Base-by-base conservation (phyloP, 2,329 filamentous ascomycete genomes). In the Tolypocladium pustulatum region DNA sequence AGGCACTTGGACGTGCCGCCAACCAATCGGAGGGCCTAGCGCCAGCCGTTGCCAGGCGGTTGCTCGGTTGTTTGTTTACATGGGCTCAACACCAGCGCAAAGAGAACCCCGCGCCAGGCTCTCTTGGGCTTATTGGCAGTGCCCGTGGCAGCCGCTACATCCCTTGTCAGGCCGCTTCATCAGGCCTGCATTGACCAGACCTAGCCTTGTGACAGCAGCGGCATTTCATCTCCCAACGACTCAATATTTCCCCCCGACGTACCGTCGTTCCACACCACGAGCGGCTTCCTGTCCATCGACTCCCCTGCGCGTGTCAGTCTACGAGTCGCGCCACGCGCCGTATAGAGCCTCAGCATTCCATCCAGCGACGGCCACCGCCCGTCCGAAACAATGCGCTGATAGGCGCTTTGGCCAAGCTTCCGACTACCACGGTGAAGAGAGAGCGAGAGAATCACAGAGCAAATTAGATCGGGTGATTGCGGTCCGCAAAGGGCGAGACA, bases 21-120 rank as follows among this genome's bases (percentile, higher is more conserved):
- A 40, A 54, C 68, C 65, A 71, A 71, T 69, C 49, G 59, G 59
- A 52, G 25, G 41, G 46, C 46, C 38, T 27, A 25, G 49, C 30
- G 15, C 20, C 30, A 27, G 30, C 61, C 66, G 69, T 71, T 71
- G 69, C 69, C 70, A 64, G 66, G 69, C 63, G 60, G 69, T 69
- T 68, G 65, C 62, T 62, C 62, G 60, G 63, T 66, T 69, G 69
- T 71, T 71, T 71, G 68, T 71, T 71, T 71, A 71, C 68, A 55
- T 15, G 15, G 40, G 27, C 13, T 38, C 55, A 27, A 27, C 53
- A 37, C 53, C 53, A 32, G 46, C 30, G 25, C 25, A n/a, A 4
- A 34, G 30, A 17, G 54, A 43, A 56, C 54, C 54, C 54, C 54
- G 54, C 54, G 54, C 54, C 20, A 38, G 54, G n/a, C 54, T 30